phyloP scores from a whole-genome alignment of 2,329 filamentous ascomycete species.

The Talaromyces sp. region DNA sequence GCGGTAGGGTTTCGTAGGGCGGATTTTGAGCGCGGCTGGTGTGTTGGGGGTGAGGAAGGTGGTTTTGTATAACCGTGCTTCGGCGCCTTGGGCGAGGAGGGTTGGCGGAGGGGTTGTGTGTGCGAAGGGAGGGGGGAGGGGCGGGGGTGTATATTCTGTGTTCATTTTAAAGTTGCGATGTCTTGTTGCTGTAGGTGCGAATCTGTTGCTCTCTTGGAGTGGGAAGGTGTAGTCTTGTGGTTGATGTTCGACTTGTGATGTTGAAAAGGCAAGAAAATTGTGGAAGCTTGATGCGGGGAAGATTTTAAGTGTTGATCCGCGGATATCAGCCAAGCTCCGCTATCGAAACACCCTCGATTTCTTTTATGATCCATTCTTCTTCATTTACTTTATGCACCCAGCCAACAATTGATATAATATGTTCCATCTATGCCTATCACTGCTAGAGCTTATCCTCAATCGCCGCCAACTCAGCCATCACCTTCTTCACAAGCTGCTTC shows the following conservation, averaged over 20 bases:
- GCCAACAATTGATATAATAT: too few species aligned
- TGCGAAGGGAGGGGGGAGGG: constrained; percentile 64
- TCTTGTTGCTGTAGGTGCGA: background rate
- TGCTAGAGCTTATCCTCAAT: constrained; percentile 41
- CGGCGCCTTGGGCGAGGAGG: constrained; percentile 89
- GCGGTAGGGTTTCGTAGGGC: constrained; percentile 85
- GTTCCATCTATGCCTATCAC: too few species aligned
- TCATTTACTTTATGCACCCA: too few species aligned
- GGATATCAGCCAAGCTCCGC: background rate
- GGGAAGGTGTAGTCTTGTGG: background rate
- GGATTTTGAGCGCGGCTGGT: constrained; percentile 83
- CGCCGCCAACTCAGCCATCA: constrained; percentile 43
- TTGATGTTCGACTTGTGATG: background rate
- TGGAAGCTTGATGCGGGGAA: constrained; percentile 15
- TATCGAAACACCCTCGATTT: background rate
- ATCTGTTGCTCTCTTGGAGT: too few species aligned
- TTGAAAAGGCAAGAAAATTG: background rate
- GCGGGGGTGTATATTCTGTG: constrained; percentile 25
- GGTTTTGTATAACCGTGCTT: constrained; percentile 89
- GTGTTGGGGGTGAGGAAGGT: constrained; percentile 68
- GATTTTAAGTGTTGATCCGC: background rate
- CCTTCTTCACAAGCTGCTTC: constrained; percentile 45
- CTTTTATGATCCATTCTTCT: background rate
- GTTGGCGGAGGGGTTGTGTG: constrained; percentile 61
- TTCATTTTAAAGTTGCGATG: background rate